A percentile compares a stretch with the other conserved stretches of the same genome.
Conservation (phyloP, 108 stramenopile genomes). For the Fistulifera pelliculosa region DNA sequence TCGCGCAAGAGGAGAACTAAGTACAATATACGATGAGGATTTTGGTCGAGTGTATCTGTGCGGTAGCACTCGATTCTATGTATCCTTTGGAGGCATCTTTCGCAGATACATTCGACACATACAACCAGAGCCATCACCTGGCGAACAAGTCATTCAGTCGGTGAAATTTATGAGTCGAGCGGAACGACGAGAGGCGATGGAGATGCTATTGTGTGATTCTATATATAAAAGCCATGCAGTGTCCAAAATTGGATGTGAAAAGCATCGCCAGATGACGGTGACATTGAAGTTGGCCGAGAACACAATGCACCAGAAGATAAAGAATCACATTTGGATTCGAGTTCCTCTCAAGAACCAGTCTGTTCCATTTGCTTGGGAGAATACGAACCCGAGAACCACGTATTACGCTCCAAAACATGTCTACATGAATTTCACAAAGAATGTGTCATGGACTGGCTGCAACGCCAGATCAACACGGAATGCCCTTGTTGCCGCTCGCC, state of each 20-base stretch:
- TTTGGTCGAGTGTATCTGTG: conserved; percentile 20
- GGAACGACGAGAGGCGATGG: conserved; percentile 29
- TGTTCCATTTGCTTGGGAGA: conserved; percentile 31
- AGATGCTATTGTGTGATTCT: conserved; percentile 11
- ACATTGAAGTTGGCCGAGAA: background rate
- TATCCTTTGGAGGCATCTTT: conserved; percentile 23
- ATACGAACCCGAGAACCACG: conserved; percentile 18
- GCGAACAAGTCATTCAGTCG: conserved; percentile 6
- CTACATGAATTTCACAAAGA: conserved; percentile 37
- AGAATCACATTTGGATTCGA: background rate
- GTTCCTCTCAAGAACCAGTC: background rate
- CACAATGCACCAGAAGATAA: background rate
- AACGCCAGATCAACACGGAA: conserved; percentile 7
- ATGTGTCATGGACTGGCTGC: conserved; percentile 37
- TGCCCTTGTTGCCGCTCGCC: conserved; percentile 29
- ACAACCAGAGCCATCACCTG: conserved; percentile 2
- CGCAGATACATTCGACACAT: conserved; percentile 22
- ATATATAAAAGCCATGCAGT: background rate
- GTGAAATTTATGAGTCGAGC: conserved; percentile 23
- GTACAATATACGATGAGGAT: conserved; percentile 26
- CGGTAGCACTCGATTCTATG: conserved; percentile 7
- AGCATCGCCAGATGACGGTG: background rate
- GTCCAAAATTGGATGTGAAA: background rate
- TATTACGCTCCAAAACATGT: conserved; percentile 27
- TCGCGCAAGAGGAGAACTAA: conserved; percentile 22